Evolutionary conservation across 805 yeast genomes (phyloP).

Genomic region (Wickerhamomyces mucosus): DNA sequence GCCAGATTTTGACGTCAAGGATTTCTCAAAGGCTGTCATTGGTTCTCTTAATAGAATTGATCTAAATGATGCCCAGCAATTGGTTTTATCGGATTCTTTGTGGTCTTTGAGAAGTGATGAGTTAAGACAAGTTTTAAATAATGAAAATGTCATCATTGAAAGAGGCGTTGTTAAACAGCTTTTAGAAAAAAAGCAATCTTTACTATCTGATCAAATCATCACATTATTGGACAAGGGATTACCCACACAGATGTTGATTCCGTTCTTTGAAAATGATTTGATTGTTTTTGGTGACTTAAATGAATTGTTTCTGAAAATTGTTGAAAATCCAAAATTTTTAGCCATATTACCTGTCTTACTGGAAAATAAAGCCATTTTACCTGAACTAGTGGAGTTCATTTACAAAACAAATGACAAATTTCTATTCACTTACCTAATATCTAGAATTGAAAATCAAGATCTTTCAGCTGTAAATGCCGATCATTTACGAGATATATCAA

Average conservation of each 20-base stretch:
- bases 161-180: slow-evolving; percentile 7
- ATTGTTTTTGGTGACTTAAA: slow-evolving; percentile 11
- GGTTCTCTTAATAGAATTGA: no score
- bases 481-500: not conserved
- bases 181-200: slow-evolving; percentile 9
- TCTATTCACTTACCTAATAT: slow-evolving; percentile 8
- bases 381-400: slow-evolving; percentile 8
- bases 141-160: slow-evolving; percentile 4
- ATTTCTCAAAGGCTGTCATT: slow-evolving; percentile 9
- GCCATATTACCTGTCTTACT: no score
- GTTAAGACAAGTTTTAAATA: slow-evolving; percentile 5
- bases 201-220: slow-evolving; percentile 6
- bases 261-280: slow-evolving; percentile 8
- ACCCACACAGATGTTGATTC: slow-evolving; percentile 3
- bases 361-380: slow-evolving; percentile 1
- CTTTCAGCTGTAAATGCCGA: slow-evolving; percentile 1
- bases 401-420: slow-evolving; percentile 1
- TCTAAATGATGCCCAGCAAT: no score
- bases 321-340: no score
- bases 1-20: slow-evolving; percentile 7
- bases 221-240: not conserved
- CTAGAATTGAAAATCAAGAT: slow-evolving; percentile 3
- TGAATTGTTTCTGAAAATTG: slow-evolving; percentile 5
- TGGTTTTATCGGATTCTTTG: slow-evolving; percentile 21
- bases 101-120: slow-evolving; percentile 13